These are phyloP conservation scores for Colletotrichum salicis DNA, from an alignment of 2,329 filamentous ascomycete genomes.

Conservation along the genomic window DNA sequence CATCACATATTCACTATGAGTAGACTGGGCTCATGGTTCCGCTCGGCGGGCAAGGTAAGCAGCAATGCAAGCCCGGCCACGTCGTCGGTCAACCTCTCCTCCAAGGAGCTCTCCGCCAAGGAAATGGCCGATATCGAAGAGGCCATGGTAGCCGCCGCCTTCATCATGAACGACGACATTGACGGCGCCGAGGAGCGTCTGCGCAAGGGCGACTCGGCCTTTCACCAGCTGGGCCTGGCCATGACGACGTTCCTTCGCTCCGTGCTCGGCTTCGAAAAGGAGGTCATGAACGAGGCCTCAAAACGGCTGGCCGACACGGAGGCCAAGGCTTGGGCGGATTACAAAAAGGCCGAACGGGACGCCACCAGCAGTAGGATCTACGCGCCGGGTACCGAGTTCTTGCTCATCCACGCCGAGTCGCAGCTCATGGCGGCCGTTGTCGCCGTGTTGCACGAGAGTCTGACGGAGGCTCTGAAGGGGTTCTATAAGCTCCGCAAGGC, in stretches of 20 bases:
- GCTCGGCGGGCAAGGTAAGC: constrained; percentile 51
- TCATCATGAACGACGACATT: constrained; percentile 92
- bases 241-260: constrained; percentile 87
- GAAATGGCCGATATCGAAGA: constrained; percentile 67
- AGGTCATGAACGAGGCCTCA: constrained; percentile 86
- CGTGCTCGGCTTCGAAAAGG: constrained; percentile 90
- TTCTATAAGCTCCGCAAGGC: constrained; percentile 95
- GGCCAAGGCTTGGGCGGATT: constrained; percentile 78
- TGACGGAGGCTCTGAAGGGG: constrained; percentile 89
- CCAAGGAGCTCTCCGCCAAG: constrained; percentile 54
- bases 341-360: constrained; percentile 72
- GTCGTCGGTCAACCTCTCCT: constrained; percentile 44
- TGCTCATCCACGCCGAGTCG: constrained; percentile 83
- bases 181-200: constrained; percentile 82
- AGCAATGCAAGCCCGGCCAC: constrained; percentile 43
- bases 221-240: constrained; percentile 85
- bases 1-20: constrained; percentile 49
- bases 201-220: constrained; percentile 80
- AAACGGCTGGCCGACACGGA: constrained; percentile 80
- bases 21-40: constrained; percentile 63
- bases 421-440: constrained; percentile 92
- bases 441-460: constrained; percentile 88
- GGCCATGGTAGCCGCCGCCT: constrained; percentile 71
- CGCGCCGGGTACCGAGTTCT: constrained; percentile 85
- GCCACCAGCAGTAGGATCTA: constrained; percentile 65